Conservation (phyloP, 192 early-diverging fungal genomes). For the Gonapodya prolifera region DNA sequence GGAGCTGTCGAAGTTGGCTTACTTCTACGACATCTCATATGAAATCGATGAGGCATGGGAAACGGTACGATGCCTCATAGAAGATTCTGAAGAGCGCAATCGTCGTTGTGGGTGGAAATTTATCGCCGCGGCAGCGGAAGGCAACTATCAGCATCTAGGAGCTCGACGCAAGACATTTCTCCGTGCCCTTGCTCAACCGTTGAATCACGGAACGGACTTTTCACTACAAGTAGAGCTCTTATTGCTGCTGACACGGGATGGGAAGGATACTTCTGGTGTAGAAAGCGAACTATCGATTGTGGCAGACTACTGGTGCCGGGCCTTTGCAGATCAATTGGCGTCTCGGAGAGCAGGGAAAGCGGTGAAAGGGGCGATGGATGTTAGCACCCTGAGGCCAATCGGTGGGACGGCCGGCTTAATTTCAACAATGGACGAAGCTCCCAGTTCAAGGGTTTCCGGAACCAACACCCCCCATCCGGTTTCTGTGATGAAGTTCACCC, state of each 20-base stretch:
- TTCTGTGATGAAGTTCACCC: too few relatives aligned
- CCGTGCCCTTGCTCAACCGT: constrained; percentile 28
- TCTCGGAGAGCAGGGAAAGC: not conserved
- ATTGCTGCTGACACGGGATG: constrained; percentile 32
- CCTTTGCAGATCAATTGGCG: not conserved
- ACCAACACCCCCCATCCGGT: not conserved
- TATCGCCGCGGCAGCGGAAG: constrained; percentile 41
- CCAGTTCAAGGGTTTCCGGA: not conserved
- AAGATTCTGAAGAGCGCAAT: not conserved
- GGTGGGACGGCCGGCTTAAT: too few relatives aligned
- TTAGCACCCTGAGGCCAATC: not conserved
- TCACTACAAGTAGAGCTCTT: constrained; percentile 31
- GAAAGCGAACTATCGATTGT: constrained; percentile 33
- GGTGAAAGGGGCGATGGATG: not conserved
- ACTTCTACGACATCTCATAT: not conserved
- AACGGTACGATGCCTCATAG: not conserved
- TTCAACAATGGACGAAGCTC: not conserved
- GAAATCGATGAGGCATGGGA: not conserved
- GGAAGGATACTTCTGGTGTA: constrained; percentile 40
- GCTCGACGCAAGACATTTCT: constrained; percentile 41
- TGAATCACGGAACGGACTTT: constrained; percentile 34
- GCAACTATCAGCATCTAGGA: constrained; percentile 40
- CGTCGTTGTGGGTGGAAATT: constrained; percentile 16
- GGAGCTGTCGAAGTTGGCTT: not conserved
- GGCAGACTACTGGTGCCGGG: not conserved